Conservation (phyloP, 176 grass and related monocot genomes). For the Tuctoria greenei region DNA sequence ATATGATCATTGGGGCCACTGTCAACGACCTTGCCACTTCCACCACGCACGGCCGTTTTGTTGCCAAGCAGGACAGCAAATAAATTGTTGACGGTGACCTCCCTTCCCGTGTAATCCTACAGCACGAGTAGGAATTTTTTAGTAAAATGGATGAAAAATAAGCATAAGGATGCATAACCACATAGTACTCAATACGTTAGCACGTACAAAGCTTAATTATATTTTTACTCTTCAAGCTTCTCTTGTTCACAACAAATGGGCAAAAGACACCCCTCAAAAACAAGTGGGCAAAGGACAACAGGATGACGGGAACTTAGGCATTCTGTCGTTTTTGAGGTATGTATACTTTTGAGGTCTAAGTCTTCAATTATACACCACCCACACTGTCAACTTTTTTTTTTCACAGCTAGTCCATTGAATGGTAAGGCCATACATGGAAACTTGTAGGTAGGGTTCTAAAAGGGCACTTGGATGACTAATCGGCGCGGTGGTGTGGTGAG, state of each 20-base stretch:
- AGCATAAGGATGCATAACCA: not conserved
- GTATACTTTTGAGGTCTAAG: not conserved
- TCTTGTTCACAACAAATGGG: constrained; percentile 20
- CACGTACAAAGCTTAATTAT: not conserved
- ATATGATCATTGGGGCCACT: constrained; percentile 97
- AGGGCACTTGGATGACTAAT: too few relatives aligned
- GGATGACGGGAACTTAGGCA: not conserved
- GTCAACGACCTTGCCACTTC: constrained; percentile 89
- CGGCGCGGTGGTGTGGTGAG: too few relatives aligned
- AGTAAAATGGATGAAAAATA: constrained; percentile 17
- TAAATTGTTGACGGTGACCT: constrained; percentile 79
- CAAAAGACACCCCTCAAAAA: too few relatives aligned
- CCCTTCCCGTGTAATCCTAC: constrained; percentile 88
- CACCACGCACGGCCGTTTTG: constrained; percentile 78
- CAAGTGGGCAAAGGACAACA: constrained; percentile 13
- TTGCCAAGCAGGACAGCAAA: constrained; percentile 88
- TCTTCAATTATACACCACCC: not conserved
- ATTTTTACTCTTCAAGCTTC: constrained; percentile 8
- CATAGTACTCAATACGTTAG: constrained; percentile 7
- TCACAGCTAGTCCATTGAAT: constrained; percentile 13
- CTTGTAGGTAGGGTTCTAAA: too few relatives aligned
- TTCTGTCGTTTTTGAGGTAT: constrained; percentile 24
- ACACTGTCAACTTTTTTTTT: not conserved
- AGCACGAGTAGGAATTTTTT: not conserved
- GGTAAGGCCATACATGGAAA: constrained; percentile 17